Conservation (phyloP, 1,284 basidiomycete genomes). For the Neolentinus lepideus region DNA sequence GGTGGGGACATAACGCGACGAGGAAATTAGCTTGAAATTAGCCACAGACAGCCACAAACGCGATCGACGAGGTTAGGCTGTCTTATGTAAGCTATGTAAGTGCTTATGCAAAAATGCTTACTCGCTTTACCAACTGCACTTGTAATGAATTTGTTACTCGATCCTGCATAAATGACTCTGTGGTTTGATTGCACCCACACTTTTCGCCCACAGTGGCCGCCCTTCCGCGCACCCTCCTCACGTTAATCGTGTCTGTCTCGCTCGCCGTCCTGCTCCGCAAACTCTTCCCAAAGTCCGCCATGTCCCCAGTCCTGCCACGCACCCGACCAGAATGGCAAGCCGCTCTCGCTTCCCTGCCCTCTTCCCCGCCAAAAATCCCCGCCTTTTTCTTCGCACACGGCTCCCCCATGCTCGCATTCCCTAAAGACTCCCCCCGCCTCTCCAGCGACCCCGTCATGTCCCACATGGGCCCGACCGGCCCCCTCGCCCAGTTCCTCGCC, state of each 20-base stretch:
- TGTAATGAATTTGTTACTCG: too few relatives aligned
- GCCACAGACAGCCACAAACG: neutral
- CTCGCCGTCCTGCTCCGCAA: neutral
- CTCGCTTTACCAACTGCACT: neutral
- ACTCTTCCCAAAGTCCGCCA: neutral
- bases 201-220: neutral
- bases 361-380: constrained; percentile 56
- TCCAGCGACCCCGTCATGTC: constrained; percentile 19
- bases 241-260: constrained; percentile 1
- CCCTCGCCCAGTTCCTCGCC: constrained; percentile 52
- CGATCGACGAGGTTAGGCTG: neutral
- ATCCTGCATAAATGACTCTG: neutral
- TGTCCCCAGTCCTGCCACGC: constrained; percentile 19
- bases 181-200: neutral
- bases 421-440: constrained; percentile 10
- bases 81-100: neutral
- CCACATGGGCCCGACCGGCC: constrained; percentile 43
- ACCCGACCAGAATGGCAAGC: constrained; percentile 42
- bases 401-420: constrained; percentile 45
- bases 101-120: neutral
- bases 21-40: too few relatives aligned
- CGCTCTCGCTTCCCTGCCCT: constrained; percentile 53
- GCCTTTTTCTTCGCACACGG: constrained; percentile 75
- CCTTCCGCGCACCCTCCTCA: neutral
- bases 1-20: too few relatives aligned